Percentiles rank a stretch among this genome's conserved stretches.
Evolutionary conservation across 1,284 basidiomycete genomes (phyloP).

Genomic region (Ceratobasidium sp.): DNA sequence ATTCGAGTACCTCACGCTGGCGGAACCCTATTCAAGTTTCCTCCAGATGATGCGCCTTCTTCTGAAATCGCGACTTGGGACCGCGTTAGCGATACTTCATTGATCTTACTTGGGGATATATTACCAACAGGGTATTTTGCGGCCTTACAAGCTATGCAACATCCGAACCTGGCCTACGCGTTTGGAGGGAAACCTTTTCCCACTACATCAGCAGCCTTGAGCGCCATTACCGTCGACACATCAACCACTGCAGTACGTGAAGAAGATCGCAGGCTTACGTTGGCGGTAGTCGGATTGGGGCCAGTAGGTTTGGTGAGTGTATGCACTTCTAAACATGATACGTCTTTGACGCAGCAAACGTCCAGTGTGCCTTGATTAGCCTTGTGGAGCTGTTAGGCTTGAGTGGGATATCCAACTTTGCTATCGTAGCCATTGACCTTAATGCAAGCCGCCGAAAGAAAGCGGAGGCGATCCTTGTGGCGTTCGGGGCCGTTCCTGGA

Average conservation of each 20-base stretch:
- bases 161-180: conserved; percentile 73
- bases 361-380: conserved; percentile 70
- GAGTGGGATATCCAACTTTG: conserved; percentile 62
- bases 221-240: neutral
- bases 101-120: conserved; percentile 84
- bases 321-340: neutral
- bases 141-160: conserved; percentile 76
- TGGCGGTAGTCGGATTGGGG: conserved; percentile 79
- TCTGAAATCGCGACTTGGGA: conserved; percentile 58
- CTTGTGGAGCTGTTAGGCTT: conserved; percentile 71
- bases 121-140: conserved; percentile 81
- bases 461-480: conserved; percentile 45
- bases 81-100: conserved; percentile 68
- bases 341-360: conserved; percentile 28
- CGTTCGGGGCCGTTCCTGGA: conserved; percentile 13
- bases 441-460: conserved; percentile 61
- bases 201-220: neutral
- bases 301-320: conserved; percentile 75
- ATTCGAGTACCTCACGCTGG: conserved; percentile 84
- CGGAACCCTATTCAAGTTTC: conserved; percentile 80
- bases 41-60: conserved; percentile 60
- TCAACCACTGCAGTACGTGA: neutral
- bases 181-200: conserved; percentile 15
- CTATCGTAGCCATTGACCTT: conserved; percentile 74
- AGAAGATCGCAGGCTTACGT: conserved; percentile 67